Base-by-base conservation (phyloP, 805 yeast genomes). In the Torulaspora gathmanii region DNA sequence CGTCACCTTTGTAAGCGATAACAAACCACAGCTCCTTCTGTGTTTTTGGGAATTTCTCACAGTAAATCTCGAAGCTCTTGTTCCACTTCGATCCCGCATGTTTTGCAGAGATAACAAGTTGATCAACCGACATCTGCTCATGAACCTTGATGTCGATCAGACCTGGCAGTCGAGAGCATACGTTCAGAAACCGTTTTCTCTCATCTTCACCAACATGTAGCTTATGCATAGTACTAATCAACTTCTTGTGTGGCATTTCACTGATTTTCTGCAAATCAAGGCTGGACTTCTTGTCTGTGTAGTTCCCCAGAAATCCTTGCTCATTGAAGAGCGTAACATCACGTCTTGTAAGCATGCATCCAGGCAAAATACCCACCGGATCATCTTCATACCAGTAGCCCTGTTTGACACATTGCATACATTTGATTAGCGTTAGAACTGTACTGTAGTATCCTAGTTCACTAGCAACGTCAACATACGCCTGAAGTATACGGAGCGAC, bases 21-120 rank as follows among this genome's bases (percentile, higher is more conserved):
- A 82, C 75, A 63, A 91, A 87, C 98, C 99, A 93, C 0, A 95
- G 80, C 61, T 93, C 98, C 57, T 88, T 82, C 65, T 93, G 99
- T 2, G 81, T 71, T 64, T 93, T 91, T 36, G 96, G 95, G 68
- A 86, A 93, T 55, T 77, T 78, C 2, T 95, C 91, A 46, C 90
- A 73, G 57, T 82, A 79, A 41, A 87, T 77, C 52, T 77, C 78
- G 69, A 80, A 85, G 36, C 83, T 89, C 3, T 70, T 68, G 51
- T 75, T 77, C 17, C 55, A 56, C 28, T 69, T 67, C 2, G 37
- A 52, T 43, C 77, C 79, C n/a, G 69, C 67, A 59, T 85, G 95
- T 7, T 60, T 63, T 29, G 87, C 66, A 16, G 63, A 67, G 16
- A 86, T 69, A 0, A 46, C 51, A 12, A 86, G 37, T 5, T 53